Conservation (phyloP, 441 rosid species). For the Viola pubescens region DNA sequence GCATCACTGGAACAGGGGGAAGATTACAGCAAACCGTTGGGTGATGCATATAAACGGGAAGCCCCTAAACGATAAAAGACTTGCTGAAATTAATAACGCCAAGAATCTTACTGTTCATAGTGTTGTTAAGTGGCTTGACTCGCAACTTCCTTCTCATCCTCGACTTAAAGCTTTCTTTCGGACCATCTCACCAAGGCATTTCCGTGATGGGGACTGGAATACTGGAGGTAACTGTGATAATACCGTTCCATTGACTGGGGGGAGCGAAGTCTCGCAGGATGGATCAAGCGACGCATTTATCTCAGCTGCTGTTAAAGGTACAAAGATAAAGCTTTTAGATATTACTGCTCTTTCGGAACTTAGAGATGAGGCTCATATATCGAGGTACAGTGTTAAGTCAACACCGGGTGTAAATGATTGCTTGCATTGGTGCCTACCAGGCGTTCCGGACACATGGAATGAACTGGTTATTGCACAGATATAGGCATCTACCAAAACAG, state of each 20-base stretch:
- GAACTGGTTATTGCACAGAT: conserved; percentile 24
- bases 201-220: conserved; percentile 37
- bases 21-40: conserved; percentile 28
- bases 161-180: conserved; percentile 28
- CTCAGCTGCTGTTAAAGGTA: conserved; percentile 26
- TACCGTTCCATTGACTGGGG: conserved; percentile 25
- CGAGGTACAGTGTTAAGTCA: conserved; percentile 24
- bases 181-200: conserved; percentile 38
- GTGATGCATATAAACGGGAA: conserved; percentile 30
- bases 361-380: conserved; percentile 36
- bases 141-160: conserved; percentile 24
- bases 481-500: conserved; percentile 1
- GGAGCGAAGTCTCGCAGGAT: conserved; percentile 26
- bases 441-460: conserved; percentile 30
- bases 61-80: conserved; percentile 21
- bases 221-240: conserved; percentile 34
- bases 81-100: conserved; percentile 24
- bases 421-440: conserved; percentile 42
- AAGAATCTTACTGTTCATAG: conserved; percentile 31
- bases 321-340: conserved; percentile 26
- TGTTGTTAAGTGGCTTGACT: conserved; percentile 33
- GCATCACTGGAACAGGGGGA: conserved; percentile 39
- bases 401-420: conserved; percentile 24
- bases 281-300: conserved; percentile 26
- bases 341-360: conserved; percentile 30